Evolutionary conservation across 148 eudicot genomes (phyloP).

Genomic region (Chenopodium berlandieri): DNA sequence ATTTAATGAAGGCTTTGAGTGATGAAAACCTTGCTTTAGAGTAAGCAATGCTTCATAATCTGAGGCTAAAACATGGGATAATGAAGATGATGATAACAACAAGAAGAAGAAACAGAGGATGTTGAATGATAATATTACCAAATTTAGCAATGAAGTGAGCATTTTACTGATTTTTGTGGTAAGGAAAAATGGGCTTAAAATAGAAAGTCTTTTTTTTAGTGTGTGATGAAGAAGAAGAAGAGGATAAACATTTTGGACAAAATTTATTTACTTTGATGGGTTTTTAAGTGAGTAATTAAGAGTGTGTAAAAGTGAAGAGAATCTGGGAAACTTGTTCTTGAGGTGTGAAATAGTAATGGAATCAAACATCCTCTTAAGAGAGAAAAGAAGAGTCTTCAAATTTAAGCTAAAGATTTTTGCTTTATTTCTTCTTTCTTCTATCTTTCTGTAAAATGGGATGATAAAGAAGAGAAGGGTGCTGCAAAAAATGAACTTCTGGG

Average conservation of each 20-base stretch:
- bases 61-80: slow-evolving; percentile 38
- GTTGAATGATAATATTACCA: neutral
- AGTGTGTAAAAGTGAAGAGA: slow-evolving; percentile 49
- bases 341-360: slow-evolving; percentile 34
- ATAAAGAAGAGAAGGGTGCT: slow-evolving; percentile 35
- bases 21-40: slow-evolving; percentile 57
- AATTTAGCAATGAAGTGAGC: slow-evolving; percentile 18
- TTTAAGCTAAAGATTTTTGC: slow-evolving; percentile 49
- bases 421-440: slow-evolving; percentile 37
- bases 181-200: neutral
- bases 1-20: slow-evolving; percentile 26
- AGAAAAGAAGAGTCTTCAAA: slow-evolving; percentile 57
- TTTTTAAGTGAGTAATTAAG: slow-evolving; percentile 31
- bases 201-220: neutral
- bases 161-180: slow-evolving; percentile 17
- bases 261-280: slow-evolving; percentile 15
- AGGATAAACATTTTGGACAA: neutral
- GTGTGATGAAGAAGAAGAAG: slow-evolving; percentile 10
- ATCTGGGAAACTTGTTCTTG: slow-evolving; percentile 51
- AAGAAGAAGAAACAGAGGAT: slow-evolving; percentile 30
- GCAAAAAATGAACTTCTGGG: slow-evolving; percentile 15
- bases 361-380: slow-evolving; percentile 38
- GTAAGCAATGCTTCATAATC: slow-evolving; percentile 62
- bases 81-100: slow-evolving; percentile 28
- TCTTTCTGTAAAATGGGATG: slow-evolving; percentile 27